Evolutionary conservation across 2,329 filamentous ascomycete genomes (phyloP).

Genomic region (Hypomyces rosellus): DNA sequence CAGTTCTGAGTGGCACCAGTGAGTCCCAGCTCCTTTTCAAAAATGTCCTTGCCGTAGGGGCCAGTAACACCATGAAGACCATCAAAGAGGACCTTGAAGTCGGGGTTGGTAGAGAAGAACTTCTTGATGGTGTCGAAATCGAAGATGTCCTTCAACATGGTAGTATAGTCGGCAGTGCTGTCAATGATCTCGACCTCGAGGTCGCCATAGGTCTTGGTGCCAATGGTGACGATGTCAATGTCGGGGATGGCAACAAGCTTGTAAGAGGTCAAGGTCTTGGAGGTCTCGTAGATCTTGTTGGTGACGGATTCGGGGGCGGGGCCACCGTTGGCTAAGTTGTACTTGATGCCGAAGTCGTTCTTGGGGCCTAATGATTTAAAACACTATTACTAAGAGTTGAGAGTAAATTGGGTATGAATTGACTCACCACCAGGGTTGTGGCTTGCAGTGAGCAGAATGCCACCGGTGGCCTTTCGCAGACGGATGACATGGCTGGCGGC

Average conservation of each 20-base stretch:
- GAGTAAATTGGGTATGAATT: background rate
- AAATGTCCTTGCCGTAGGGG: constrained; percentile 90
- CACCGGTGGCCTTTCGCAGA: constrained; percentile 89
- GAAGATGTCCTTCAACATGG: constrained; percentile 98
- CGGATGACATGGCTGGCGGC: constrained; percentile 95
- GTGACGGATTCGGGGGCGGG: constrained; percentile 94
- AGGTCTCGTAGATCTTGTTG: constrained; percentile 93
- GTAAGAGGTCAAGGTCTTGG: constrained; percentile 85
- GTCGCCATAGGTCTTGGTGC: constrained; percentile 73
- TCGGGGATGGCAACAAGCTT: constrained; percentile 85
- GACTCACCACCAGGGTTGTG: constrained; percentile 91
- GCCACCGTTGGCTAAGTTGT: constrained; percentile 94
- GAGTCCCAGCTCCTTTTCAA: constrained; percentile 86
- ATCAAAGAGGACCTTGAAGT: constrained; percentile 97
- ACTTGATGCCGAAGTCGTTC: constrained; percentile 99
- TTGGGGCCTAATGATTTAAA: constrained; percentile 59
- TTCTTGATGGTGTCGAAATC: constrained; percentile 94
- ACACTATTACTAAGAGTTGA: background rate
- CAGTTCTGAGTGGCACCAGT: constrained; percentile 81
- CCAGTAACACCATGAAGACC: constrained; percentile 92
- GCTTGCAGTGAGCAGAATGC: constrained; percentile 92
- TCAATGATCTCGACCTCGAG: constrained; percentile 95
- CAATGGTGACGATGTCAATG: constrained; percentile 76
- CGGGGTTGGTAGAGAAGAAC: constrained; percentile 78
- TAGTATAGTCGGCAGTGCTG: constrained; percentile 83